Conservation (phyloP, 2,329 filamentous ascomycete genomes). For the Blastomyces parvus region DNA sequence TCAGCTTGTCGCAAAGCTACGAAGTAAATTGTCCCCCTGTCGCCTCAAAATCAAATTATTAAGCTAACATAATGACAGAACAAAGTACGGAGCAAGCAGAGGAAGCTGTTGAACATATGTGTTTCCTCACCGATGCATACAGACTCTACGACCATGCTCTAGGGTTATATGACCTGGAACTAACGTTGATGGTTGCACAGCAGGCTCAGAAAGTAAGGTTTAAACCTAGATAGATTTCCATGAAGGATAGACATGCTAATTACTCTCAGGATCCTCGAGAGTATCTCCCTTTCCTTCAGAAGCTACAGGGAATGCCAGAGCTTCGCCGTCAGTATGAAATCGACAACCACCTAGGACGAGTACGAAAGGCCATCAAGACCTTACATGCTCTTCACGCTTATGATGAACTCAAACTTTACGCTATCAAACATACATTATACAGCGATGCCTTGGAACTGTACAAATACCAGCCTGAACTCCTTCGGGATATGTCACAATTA, state of each 20-base stretch:
- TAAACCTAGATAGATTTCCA: not conserved
- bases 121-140: constrained; percentile 91
- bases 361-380: constrained; percentile 65
- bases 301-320: constrained; percentile 63
- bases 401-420: constrained; percentile 68
- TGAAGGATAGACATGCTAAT: not conserved
- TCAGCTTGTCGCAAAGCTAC: constrained; percentile 63
- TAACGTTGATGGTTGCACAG: constrained; percentile 83
- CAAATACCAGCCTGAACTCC: constrained; percentile 63
- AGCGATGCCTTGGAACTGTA: constrained; percentile 67
- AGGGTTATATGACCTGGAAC: constrained; percentile 81
- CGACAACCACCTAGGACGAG: constrained; percentile 73
- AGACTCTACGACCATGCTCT: constrained; percentile 82
- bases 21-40: constrained; percentile 28
- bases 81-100: constrained; percentile 66
- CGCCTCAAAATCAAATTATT: not conserved
- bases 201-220: constrained; percentile 67
- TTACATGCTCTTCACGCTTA: constrained; percentile 65
- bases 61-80: constrained; percentile 28
- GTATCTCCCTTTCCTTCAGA: constrained; percentile 89
- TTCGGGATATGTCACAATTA: constrained; percentile 60
- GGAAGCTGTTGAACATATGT: constrained; percentile 89
- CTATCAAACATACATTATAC: constrained; percentile 70
- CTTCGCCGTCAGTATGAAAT: constrained; percentile 71
- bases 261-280: constrained; percentile 63